Conservation (phyloP, 306 rosid genomes). For the Citrullus amarus region DNA sequence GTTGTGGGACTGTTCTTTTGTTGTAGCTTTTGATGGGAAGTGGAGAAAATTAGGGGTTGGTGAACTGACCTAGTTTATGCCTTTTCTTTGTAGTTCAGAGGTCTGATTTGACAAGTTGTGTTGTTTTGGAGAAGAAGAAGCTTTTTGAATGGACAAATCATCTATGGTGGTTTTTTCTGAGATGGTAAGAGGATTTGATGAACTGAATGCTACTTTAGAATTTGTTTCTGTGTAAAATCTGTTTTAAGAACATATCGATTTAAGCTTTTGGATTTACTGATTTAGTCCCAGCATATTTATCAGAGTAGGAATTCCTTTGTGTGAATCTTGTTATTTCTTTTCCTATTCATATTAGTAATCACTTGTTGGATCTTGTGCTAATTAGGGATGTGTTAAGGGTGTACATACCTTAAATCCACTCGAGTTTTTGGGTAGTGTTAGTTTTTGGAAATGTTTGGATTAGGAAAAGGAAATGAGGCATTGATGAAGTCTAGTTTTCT, state of each 20-base stretch:
- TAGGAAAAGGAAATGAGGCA: not conserved
- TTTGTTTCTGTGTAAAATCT: not conserved
- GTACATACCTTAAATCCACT: not conserved
- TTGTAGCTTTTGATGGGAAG: not conserved
- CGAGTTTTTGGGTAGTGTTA: not conserved
- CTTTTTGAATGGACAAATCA: conserved; percentile 44
- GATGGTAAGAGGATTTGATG: conserved; percentile 30
- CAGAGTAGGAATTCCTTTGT: not conserved
- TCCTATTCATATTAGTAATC: not conserved
- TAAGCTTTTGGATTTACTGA: not conserved
- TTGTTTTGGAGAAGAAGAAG: conserved; percentile 6
- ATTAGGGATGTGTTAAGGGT: not conserved
- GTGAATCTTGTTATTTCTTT: not conserved
- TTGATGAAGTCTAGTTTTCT: not conserved
- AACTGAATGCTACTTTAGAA: not conserved
- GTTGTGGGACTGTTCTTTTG: not conserved
- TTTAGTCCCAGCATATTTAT: not conserved
- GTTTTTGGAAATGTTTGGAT: not conserved
- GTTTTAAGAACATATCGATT: not conserved
- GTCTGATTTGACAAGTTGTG: conserved; percentile 11
- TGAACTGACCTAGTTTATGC: not conserved
- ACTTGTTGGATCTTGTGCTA: not conserved
- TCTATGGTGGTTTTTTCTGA: conserved; percentile 43
- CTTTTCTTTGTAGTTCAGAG: conserved; percentile 12
- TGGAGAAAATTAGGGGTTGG: not conserved